Evolutionary conservation across 176 grass and related monocot genomes (phyloP).

Genomic region (Aegilops umbellulata): DNA sequence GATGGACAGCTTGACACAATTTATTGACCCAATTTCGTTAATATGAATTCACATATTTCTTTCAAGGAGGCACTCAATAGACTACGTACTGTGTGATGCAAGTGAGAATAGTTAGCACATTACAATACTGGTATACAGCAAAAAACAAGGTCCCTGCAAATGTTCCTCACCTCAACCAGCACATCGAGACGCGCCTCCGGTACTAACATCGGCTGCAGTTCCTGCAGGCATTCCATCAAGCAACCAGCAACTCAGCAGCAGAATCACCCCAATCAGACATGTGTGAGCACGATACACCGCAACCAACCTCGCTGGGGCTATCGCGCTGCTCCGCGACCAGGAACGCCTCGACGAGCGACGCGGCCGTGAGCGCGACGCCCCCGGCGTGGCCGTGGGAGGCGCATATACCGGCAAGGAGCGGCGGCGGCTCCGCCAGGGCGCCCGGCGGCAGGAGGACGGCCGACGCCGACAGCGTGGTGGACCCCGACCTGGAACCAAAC

Average conservation of each 20-base stretch:
- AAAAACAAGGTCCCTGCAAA: neutral
- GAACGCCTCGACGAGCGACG: constrained; percentile 70
- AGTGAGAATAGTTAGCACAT: neutral
- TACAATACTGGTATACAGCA: neutral
- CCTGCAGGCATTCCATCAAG: constrained; percentile 39
- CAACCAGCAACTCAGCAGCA: constrained; percentile 1
- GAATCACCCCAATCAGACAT: neutral
- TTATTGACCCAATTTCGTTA: neutral
- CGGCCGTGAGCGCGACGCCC: constrained; percentile 53
- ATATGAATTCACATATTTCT: neutral
- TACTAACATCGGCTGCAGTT: constrained; percentile 58
- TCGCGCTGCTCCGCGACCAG: constrained; percentile 61
- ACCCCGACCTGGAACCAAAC: constrained; percentile 59
- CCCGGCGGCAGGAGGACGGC: constrained; percentile 67
- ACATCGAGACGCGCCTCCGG: constrained; percentile 61
- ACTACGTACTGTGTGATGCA: neutral
- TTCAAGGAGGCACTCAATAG: neutral
- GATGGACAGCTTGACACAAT: neutral
- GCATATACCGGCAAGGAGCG: constrained; percentile 41
- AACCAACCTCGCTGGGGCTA: constrained; percentile 53
- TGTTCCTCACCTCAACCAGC: constrained; percentile 64
- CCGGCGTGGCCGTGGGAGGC: constrained; percentile 45
- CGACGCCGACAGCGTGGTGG: constrained; percentile 81
- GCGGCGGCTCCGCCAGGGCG: constrained; percentile 37
- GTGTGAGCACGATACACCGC: neutral